Evolutionary conservation across 345 rosid species (phyloP).

Genomic region (Heritiera littoralis): DNA sequence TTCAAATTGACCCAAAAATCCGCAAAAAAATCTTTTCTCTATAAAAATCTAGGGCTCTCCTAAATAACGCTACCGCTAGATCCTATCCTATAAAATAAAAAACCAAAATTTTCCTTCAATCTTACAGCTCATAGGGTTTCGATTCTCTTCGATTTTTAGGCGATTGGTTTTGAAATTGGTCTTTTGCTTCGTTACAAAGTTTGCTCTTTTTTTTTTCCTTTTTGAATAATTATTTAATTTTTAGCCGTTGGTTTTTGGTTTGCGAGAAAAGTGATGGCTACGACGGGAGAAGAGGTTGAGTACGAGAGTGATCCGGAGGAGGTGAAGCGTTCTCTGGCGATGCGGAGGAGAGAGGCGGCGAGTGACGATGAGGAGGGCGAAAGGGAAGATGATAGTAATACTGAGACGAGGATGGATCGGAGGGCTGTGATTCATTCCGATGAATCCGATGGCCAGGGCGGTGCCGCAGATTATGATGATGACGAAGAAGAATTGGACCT

Average conservation of each 20-base stretch:
- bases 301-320: constrained; percentile 96
- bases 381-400: constrained; percentile 28
- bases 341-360: constrained; percentile 73
- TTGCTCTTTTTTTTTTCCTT: not conserved
- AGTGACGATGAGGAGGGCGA: constrained; percentile 83
- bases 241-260: not conserved
- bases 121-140: constrained; percentile 4
- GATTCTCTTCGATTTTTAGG: constrained; percentile 14
- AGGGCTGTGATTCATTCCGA: constrained; percentile 55
- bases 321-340: constrained; percentile 58
- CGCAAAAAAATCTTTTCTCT: too few relatives aligned
- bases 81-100: constrained; percentile 4
- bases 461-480: constrained; percentile 59
- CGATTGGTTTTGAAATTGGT: constrained; percentile 6
- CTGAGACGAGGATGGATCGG: constrained; percentile 34
- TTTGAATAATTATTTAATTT: constrained; percentile 10
- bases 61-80: not conserved
- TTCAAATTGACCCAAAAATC: too few relatives aligned
- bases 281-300: constrained; percentile 54
- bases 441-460: constrained; percentile 72
- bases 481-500: constrained; percentile 36
- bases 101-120: not conserved
- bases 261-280: constrained; percentile 45
- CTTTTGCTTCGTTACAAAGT: not conserved
- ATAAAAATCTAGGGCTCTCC: constrained; percentile 5